These are phyloP conservation scores for Lyophyllum decastes DNA, from an alignment of 768 basidiomycete genomes.

Conservation along the genomic window DNA sequence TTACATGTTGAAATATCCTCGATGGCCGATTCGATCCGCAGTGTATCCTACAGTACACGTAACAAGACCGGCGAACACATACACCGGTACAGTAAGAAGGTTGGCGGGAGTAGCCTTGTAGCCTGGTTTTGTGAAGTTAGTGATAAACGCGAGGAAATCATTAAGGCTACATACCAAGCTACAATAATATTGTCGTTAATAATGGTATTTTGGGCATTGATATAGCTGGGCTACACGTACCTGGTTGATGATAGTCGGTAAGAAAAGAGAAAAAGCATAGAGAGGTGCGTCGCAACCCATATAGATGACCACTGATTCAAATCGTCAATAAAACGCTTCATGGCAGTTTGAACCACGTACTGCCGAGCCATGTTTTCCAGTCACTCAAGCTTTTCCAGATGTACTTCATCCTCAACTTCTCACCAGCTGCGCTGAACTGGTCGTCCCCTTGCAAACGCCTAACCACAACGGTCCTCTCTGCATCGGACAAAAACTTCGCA, in stretches of 20 bases:
- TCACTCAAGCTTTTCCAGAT: slow-evolving; percentile 62
- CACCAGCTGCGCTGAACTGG: slow-evolving; percentile 75
- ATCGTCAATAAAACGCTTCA: neutral
- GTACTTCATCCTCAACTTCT: slow-evolving; percentile 57
- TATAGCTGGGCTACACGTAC: slow-evolving; percentile 32
- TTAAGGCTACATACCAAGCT: slow-evolving; percentile 41
- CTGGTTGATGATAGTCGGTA: slow-evolving; percentile 77
- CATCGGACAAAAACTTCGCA: slow-evolving; percentile 74
- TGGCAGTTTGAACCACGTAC: slow-evolving; percentile 25
- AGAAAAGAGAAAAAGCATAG: slow-evolving; percentile 78
- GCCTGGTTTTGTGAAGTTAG: slow-evolving; percentile 34
- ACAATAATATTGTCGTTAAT: slow-evolving; percentile 6
- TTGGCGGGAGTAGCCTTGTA: slow-evolving; percentile 74
- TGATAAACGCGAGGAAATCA: neutral
- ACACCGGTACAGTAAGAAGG: slow-evolving; percentile 77
- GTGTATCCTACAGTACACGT: slow-evolving; percentile 66
- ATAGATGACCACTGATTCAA: slow-evolving; percentile 53
- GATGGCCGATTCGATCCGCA: slow-evolving; percentile 60
- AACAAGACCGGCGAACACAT: slow-evolving; percentile 63
- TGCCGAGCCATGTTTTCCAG: slow-evolving; percentile 72
- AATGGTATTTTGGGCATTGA: neutral
- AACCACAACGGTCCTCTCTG: slow-evolving; percentile 66
- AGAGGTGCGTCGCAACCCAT: slow-evolving; percentile 62
- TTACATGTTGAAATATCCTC: slow-evolving; percentile 68
- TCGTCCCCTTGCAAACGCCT: slow-evolving; percentile 66